Percentiles rank a stretch among this genome's conserved stretches.
Evolutionary conservation across 306 rosid species (phyloP).

Genomic region (Malus asiatica): DNA sequence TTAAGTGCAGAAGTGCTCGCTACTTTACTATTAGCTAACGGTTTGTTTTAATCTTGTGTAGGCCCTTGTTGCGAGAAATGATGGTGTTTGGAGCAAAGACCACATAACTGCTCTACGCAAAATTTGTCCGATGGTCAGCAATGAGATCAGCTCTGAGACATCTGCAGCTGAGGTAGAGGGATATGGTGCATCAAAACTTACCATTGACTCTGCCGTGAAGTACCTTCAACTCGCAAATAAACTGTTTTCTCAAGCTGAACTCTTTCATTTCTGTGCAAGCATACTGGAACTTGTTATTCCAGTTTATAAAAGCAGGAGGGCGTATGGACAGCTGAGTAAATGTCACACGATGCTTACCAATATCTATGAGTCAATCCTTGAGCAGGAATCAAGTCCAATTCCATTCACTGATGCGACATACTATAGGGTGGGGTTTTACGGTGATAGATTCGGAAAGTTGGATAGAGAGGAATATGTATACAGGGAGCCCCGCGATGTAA

Average conservation of each 20-base stretch:
- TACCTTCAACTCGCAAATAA: conserved; percentile 96
- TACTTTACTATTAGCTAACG: background rate
- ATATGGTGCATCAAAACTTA: conserved; percentile 92
- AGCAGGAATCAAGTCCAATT: conserved; percentile 95
- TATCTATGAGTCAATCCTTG: conserved; percentile 89
- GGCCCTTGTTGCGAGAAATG: conserved; percentile 98
- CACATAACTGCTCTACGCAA: conserved; percentile 86
- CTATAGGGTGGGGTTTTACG: conserved; percentile 93
- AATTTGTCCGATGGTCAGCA: conserved; percentile 96
- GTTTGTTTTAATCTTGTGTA: conserved; percentile 25
- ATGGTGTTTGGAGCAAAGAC: conserved; percentile 97
- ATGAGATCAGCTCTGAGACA: conserved; percentile 90
- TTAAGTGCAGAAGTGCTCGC: too few relatives aligned
- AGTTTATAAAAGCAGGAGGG: conserved; percentile 89
- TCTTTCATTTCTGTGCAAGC: conserved; percentile 93
- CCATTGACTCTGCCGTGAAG: conserved; percentile 94
- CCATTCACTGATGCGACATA: conserved; percentile 95
- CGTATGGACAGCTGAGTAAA: conserved; percentile 84
- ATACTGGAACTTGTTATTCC: conserved; percentile 94
- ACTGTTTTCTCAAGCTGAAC: conserved; percentile 97
- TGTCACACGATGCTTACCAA: conserved; percentile 82
- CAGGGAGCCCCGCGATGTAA: conserved; percentile 96
- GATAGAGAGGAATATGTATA: conserved; percentile 82
- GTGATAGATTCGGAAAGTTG: conserved; percentile 80
- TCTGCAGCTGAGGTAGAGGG: conserved; percentile 99